Evolutionary conservation across 192 early-diverging fungal genomes (phyloP).

Genomic region (Phycomyces nitens): DNA sequence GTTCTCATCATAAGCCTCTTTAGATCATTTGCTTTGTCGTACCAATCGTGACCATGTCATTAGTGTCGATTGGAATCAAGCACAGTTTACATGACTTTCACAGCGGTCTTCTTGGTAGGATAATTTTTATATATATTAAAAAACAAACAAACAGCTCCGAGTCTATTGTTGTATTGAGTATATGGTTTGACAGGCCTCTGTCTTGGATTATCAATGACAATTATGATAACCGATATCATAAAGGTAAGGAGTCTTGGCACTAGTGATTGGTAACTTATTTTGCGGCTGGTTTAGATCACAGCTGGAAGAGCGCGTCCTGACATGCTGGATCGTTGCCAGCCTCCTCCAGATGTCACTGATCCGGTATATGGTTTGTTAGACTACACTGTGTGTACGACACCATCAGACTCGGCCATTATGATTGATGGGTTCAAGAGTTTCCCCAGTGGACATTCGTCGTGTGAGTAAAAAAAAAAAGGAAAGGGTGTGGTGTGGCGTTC

Average conservation of each 20-base stretch:
- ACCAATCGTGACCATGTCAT: conserved; percentile 34
- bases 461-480: conserved; percentile 30
- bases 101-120: conserved; percentile 39
- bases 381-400: conserved; percentile 54
- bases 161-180: neutral
- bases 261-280: too few species aligned
- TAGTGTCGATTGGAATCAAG: conserved; percentile 20
- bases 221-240: conserved; percentile 46
- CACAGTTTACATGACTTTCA: conserved; percentile 40
- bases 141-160: neutral
- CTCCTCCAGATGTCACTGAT: conserved; percentile 34
- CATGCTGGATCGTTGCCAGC: conserved; percentile 48
- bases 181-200: conserved; percentile 31
- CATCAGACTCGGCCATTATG: conserved; percentile 44
- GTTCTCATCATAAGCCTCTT: neutral
- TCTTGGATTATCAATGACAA: conserved; percentile 42
- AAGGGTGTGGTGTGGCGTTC: neutral
- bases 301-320: conserved; percentile 53
- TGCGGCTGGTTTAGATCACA: conserved; percentile 26
- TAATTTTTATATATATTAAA: neutral
- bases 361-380: conserved; percentile 56
- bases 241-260: conserved; percentile 22
- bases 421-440: conserved; percentile 83
- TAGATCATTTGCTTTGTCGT: conserved; percentile 37
- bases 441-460: conserved; percentile 84